These are phyloP conservation scores for Plantago ovata DNA, from an alignment of 257 asterid genomes.

Conservation along the genomic window DNA sequence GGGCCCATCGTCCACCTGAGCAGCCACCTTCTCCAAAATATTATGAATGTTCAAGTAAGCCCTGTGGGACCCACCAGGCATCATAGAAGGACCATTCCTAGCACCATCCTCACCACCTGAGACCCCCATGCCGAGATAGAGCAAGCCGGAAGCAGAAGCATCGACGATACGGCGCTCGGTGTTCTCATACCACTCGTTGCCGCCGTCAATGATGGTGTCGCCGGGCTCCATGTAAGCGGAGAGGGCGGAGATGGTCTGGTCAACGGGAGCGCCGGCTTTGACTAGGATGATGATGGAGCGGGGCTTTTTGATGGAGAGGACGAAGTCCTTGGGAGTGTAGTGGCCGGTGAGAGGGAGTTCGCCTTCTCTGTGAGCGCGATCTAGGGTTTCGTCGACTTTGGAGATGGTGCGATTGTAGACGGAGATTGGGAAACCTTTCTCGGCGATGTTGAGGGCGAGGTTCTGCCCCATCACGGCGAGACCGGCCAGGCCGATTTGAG, in stretches of 20 bases:
- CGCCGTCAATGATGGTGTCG: constrained; percentile 86
- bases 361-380: constrained; percentile 79
- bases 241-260: constrained; percentile 76
- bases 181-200: constrained; percentile 95
- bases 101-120: constrained; percentile 98
- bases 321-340: constrained; percentile 64
- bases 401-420: constrained; percentile 73
- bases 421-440: constrained; percentile 84
- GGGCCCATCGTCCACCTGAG: constrained; percentile 94
- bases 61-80: constrained; percentile 86
- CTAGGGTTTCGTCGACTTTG: constrained; percentile 77
- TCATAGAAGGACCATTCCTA: constrained; percentile 69
- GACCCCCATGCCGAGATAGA: constrained; percentile 90
- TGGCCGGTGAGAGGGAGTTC: constrained; percentile 64
- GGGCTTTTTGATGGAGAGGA: constrained; percentile 63
- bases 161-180: constrained; percentile 69
- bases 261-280: constrained; percentile 93
- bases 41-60: constrained; percentile 63
- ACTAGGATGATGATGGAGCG: constrained; percentile 81
- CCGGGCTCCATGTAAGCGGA: constrained; percentile 85
- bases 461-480: constrained; percentile 93
- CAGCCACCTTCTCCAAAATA: constrained; percentile 71
- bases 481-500: constrained; percentile 73
- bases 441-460: constrained; percentile 83
- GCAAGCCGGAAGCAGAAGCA: constrained; percentile 46